Base-by-base conservation (phyloP, 2,329 filamentous ascomycete genomes). In the Bipolaris oryzae region DNA sequence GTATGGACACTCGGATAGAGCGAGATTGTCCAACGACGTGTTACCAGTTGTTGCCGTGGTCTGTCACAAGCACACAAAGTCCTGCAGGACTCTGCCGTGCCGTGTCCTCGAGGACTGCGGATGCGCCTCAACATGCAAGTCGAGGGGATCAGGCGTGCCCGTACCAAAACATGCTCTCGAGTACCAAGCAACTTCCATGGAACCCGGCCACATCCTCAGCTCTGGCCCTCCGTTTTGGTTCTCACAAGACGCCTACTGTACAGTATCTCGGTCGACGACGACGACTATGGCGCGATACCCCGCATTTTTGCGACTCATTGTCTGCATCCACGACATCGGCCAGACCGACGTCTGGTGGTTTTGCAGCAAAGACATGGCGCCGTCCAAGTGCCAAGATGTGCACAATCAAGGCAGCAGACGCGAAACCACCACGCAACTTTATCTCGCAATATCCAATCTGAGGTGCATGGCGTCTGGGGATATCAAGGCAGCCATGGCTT, bases 91-190 rank as follows among this genome's bases (percentile, higher is more conserved):
- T 49, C 15, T 7, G 21, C 5, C 20, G 34, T 49, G 21, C 11
- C 20, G 34, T 49, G 50, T 60, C 44, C 50, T 53, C 33, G 25
- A 50, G 28, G 48, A 53, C 42, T 25, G 57, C 47, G 35, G 41
- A 46, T 54, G 50, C 28, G 57, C 35, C 34, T 38, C 41, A 46
- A n/a, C 23, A 39, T 55, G 53, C 44, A 38, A 48, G 45, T 18
- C 33, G 18, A 45, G 33, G 18, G 50, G 53, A 53, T 59, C 52
- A 56, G 55, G 58, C 46, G 42, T 41, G 45, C 50, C 46, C 28
- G 34, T 35, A 41, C 34, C 37, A 50, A 53, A 48, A 31, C 39
- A 43, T 53, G 39, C 45, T 53, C 28, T 55, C 33, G 15, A 25
- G 34, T 44, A 39, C 49, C 28, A 60, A 55, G 44, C 16, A 43